Base-by-base conservation (phyloP, 2,329 filamentous ascomycete species). In the Fusarium sp. region DNA sequence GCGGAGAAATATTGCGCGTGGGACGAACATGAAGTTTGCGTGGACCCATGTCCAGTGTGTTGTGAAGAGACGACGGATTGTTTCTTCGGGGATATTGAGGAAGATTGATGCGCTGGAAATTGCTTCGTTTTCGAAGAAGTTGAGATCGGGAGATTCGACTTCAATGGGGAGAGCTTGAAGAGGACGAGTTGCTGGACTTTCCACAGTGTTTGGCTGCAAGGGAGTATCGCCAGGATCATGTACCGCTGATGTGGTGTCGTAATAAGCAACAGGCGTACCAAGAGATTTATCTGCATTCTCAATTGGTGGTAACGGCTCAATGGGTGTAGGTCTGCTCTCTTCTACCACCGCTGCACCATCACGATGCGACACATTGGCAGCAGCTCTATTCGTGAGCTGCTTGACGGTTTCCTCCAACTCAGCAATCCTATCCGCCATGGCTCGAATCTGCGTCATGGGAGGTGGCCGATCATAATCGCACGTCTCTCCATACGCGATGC, bases 41-140 rank as follows among this genome's bases (percentile, higher is more conserved):
- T 59, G 55, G 0, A 59, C 55, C 55, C 55, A 59, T 1, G 49
- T 59, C 55, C 55, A 59, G 5, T 59, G 55, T 5, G 55, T 55
- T 2, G 21, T 23, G 3, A 59, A 59, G 0, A 59, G 37, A 27
- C 49, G 40, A 2, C 16, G 49, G 2, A 55, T n/a, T n/a, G n/a
- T n/a, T n/a, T n/a, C n/a, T n/a, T n/a, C n/a, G n/a, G n/a, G 28
- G 9, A 59, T 55, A 2, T 20, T 59, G 0, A 59, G 28, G 5
- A 28, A 59, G 7, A 37, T n/a, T 11, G 55, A 37, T n/a, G 55
- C 55, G 12, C 27, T 59, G 12, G 34, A n/a, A 2, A 59, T 13
- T 0, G 55, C 55, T 28, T 55, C 49, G 6, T 23, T n/a, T 16
- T 59, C 55, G n/a, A 14, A 59, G 3, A 59, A 34, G 8, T 11